phyloP scores from a whole-genome alignment of 176 grass and related monocot species.

The Oryza nivara region DNA sequence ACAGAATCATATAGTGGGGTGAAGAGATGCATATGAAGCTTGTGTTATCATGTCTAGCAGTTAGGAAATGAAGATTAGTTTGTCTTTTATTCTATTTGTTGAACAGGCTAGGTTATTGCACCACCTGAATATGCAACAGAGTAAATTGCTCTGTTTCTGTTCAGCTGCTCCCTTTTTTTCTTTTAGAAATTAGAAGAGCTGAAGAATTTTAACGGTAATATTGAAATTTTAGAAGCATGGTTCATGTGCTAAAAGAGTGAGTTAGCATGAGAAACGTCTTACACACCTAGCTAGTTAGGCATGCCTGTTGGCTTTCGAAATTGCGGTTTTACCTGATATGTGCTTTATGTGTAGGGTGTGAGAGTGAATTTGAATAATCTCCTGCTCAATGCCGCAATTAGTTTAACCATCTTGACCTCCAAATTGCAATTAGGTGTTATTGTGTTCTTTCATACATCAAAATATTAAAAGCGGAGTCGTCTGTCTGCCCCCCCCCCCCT shows the following conservation, averaged over 20 bases:
- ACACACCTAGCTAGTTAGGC: not conserved
- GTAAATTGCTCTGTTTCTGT: not conserved
- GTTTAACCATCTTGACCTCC: conserved; percentile 9
- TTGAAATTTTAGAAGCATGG: not conserved
- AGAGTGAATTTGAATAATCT: conserved; percentile 25
- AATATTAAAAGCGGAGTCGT: too few species aligned
- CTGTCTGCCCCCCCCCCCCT: too few species aligned
- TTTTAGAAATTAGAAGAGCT: not conserved
- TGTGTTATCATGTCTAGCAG: not conserved
- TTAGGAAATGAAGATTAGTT: not conserved
- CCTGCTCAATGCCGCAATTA: not conserved
- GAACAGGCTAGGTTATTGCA: conserved; percentile 12
- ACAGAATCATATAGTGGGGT: not conserved
- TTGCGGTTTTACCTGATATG: not conserved
- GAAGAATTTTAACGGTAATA: not conserved
- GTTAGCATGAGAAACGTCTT: conserved; percentile 11
- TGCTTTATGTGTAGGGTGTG: not conserved
- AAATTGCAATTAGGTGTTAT: conserved; percentile 10
- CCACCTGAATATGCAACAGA: not conserved
- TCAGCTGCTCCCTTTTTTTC: not conserved
- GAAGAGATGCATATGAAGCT: not conserved
- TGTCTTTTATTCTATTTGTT: not conserved
- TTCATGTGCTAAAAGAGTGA: not conserved
- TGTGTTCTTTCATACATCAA: not conserved
- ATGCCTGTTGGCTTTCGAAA: not conserved